Conservation (phyloP, 2,329 filamentous ascomycete species). For the Alternaria sp. region DNA sequence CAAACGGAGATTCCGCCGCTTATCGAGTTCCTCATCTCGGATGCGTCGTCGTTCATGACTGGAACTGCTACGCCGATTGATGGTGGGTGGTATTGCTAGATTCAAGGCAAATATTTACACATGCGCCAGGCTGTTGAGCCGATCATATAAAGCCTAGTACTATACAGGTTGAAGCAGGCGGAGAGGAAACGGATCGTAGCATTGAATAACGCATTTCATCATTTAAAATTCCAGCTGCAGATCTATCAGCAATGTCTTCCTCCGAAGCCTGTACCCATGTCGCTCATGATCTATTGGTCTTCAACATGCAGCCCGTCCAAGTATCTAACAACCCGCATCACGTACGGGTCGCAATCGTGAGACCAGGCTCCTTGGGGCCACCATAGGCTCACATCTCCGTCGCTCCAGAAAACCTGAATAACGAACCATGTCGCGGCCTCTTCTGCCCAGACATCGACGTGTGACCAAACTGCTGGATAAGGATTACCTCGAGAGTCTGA, state of each 20-base stretch:
- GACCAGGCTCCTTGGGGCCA: neutral
- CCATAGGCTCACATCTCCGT: neutral
- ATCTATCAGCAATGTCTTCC: no score
- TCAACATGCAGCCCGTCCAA: neutral
- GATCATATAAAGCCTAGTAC: no score
- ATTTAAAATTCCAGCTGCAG: no score
- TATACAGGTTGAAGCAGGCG: no score
- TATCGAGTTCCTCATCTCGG: constrained; percentile 57
- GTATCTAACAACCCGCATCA: neutral
- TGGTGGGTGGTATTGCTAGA: constrained; percentile 52
- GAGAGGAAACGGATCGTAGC: no score
- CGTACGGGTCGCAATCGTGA: neutral
- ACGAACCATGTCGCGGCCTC: neutral
- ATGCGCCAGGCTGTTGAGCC: no score
- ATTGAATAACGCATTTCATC: no score
- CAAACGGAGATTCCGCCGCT: constrained; percentile 52
- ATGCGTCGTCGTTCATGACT: constrained; percentile 56
- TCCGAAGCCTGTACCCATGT: no score
- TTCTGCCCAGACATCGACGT: neutral
- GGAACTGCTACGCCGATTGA: constrained; percentile 56
- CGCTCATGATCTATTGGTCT: no score
- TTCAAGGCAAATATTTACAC: rapidly evolving
- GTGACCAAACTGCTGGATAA: neutral
- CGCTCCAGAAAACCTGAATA: neutral
- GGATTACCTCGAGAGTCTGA: neutral